Evolutionary conservation across 169 alveolate genomes (phyloP), one percentile per base, ranked within the genome.

Genomic region (Plasmodium cynomolgi): DNA sequence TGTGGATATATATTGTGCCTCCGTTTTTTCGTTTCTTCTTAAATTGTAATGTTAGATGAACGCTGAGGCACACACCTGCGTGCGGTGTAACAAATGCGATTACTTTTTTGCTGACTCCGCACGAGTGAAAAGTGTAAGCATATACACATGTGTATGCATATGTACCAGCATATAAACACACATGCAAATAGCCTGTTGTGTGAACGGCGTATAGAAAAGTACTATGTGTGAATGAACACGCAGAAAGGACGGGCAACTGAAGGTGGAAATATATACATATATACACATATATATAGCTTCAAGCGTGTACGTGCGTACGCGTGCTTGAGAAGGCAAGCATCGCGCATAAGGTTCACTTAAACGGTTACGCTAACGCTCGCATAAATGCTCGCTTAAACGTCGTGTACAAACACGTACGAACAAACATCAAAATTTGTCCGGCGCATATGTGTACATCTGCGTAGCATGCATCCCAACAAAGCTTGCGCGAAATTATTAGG

Each of bases 21-120:
- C 11, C 26, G 79, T 26, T 73, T 75, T 68, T 73, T 68, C 50
- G 56, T 73, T 84, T 84, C 44, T 15, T 15, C 29, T 29, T 34
- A 68, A 86, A 72, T 31, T 77, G 54, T 54, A 20, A 86, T 88
- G 71, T 50, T 33, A 85, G 81, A 8, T 77, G 75, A 71, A 84
- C 50, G 23, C 31, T 54, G 84, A 44, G 23, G 72, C 44, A 68
- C 83, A 58, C 94, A 84, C 41, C 83, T 23, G 5, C 17, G 37
- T 68, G 5, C 6, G 83, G 90, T 80, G 94, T 88, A 88, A 88
- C 94, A 17, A 88, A 88, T 54, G 71, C 50, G 31, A 33, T 88
- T 80, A 39, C 81, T 58, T 39, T 39, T 72, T 54, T 50, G 80
- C 93, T 85, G 86, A 47, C 93, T 75, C 26, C 58, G 34, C 81